These are phyloP conservation scores for Phalaenopsis equestris DNA, from an alignment of 106 monocot genomes.

Conservation along the genomic window DNA sequence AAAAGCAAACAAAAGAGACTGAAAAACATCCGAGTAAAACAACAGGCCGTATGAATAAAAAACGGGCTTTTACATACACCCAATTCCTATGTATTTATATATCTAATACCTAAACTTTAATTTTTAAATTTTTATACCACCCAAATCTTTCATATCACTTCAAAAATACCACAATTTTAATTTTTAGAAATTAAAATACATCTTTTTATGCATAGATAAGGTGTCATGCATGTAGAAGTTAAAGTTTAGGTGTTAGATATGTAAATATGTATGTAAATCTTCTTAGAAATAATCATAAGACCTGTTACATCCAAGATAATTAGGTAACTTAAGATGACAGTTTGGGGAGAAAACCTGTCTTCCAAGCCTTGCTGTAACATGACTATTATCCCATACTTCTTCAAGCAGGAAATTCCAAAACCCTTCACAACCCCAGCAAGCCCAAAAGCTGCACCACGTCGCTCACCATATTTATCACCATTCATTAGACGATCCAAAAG, in stretches of 20 bases:
- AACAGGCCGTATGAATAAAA: neutral
- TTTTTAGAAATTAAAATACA: too few relatives aligned
- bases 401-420: conserved; percentile 75
- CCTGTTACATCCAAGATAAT: neutral
- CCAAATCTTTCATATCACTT: too few relatives aligned
- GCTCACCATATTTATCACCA: conserved; percentile 90
- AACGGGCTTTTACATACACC: too few relatives aligned
- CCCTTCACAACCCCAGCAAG: conserved; percentile 93
- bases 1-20: neutral
- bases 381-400: conserved; percentile 68
- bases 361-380: conserved; percentile 58
- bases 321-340: neutral
- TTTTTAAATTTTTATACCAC: too few relatives aligned
- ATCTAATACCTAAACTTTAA: too few relatives aligned
- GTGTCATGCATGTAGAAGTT: too few relatives aligned
- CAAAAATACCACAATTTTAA: too few relatives aligned
- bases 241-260: too few relatives aligned
- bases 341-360: conserved; percentile 53
- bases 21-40: neutral
- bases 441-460: conserved; percentile 97
- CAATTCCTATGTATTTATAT: too few relatives aligned
- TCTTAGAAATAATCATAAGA: neutral
- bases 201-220: too few relatives aligned
- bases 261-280: too few relatives aligned
- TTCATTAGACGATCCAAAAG: conserved; percentile 72